Conservation (phyloP, 768 basidiomycete species). For the Termitomyces heimii region DNA sequence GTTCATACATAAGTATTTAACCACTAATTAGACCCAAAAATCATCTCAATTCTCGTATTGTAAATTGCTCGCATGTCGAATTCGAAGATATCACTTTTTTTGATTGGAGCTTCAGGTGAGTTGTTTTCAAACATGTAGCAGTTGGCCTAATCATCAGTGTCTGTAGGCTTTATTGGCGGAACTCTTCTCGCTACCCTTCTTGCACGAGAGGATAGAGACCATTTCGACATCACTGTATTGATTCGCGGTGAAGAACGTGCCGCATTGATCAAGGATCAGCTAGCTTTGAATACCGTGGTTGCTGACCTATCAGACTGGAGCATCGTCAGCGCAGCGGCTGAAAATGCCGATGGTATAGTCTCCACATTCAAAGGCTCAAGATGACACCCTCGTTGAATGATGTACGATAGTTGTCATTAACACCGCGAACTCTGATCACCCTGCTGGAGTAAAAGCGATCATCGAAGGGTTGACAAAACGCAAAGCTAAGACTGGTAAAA, state of each 20-base stretch:
- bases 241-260: constrained; percentile 14
- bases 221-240: constrained; percentile 10
- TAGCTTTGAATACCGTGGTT: constrained; percentile 12
- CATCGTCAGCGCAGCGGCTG: constrained; percentile 9
- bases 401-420: constrained; percentile 8
- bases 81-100: constrained; percentile 7
- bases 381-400: not conserved
- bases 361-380: not conserved
- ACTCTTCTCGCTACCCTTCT: constrained; percentile 10
- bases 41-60: not conserved
- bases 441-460: constrained; percentile 8
- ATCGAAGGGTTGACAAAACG: constrained; percentile 12
- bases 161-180: constrained; percentile 11
- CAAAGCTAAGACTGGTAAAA: constrained; percentile 9
- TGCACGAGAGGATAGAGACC: constrained; percentile 5
- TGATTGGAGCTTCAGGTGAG: constrained; percentile 11
- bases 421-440: constrained; percentile 11
- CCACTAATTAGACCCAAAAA: not conserved
- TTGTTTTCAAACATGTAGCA: not conserved
- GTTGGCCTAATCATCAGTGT: not conserved
- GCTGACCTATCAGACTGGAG: constrained; percentile 7
- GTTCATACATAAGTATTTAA: not conserved
- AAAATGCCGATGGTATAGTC: constrained; percentile 10
- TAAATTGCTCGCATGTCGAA: not conserved
- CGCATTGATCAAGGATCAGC: constrained; percentile 5